phyloP scores from a whole-genome alignment of 768 basidiomycete species.

The Kwoniella sp. region DNA sequence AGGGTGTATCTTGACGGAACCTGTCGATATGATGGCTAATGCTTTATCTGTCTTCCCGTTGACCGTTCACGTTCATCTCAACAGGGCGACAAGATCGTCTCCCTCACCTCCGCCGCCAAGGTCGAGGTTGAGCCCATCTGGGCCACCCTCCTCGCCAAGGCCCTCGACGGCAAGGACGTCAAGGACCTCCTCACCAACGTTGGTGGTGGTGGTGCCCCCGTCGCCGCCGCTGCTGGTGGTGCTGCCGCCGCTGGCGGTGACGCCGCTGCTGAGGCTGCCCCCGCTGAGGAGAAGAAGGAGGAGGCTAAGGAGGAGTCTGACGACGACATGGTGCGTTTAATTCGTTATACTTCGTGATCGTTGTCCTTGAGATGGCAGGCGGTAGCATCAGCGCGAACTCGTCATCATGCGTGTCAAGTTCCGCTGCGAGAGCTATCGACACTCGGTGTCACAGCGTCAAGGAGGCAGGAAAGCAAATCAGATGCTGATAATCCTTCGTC shows the following conservation, averaged over 20 bases:
- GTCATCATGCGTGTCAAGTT: too few relatives aligned
- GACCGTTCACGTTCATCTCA: neutral
- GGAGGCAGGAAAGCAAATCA: too few relatives aligned
- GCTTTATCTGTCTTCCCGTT: too few relatives aligned
- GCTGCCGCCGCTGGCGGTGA: constrained; percentile 65
- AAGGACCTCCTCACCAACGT: constrained; percentile 95
- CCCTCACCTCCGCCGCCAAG: constrained; percentile 79
- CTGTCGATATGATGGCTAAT: too few relatives aligned
- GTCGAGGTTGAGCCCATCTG: constrained; percentile 95
- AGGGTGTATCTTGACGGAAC: too few relatives aligned
- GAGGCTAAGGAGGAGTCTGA: constrained; percentile 62
- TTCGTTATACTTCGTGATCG: neutral
- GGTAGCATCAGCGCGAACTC: too few relatives aligned
- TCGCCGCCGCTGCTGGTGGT: constrained; percentile 63
- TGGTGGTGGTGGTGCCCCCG: constrained; percentile 85
- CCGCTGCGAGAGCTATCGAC: neutral
- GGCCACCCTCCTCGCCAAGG: constrained; percentile 95
- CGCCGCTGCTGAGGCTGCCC: constrained; percentile 64
- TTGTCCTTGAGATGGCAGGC: neutral
- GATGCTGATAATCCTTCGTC: neutral
- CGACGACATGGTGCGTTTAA: constrained; percentile 53
- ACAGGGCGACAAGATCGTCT: constrained; percentile 86
- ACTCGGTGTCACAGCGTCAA: too few relatives aligned
- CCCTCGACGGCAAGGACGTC: constrained; percentile 95
- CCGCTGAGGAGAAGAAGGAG: constrained; percentile 75